These are phyloP conservation scores for Dionaea muscipula DNA, from an alignment of 179 eudicot genomes.

Conservation along the genomic window DNA sequence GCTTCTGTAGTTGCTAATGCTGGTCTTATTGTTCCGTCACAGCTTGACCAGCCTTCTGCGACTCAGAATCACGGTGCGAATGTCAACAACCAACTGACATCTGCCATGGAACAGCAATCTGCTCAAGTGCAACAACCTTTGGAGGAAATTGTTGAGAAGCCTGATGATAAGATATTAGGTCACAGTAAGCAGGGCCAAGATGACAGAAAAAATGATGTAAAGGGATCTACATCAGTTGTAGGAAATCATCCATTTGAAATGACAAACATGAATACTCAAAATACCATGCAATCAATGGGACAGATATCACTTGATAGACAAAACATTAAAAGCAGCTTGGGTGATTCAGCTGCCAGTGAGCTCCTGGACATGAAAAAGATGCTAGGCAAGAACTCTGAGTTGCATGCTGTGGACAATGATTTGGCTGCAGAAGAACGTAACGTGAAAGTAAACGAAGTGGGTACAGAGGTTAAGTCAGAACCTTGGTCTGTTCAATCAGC, in stretches of 20 bases:
- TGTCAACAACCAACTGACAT: slow-evolving; percentile 18
- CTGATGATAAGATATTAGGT: no score
- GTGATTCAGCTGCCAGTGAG: slow-evolving; percentile 16
- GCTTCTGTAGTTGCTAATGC: slow-evolving; percentile 33
- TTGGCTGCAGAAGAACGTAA: slow-evolving; percentile 19
- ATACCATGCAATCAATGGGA: slow-evolving; percentile 9
- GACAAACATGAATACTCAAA: slow-evolving; percentile 23
- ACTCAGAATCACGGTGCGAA: slow-evolving; percentile 32
- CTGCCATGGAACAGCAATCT: slow-evolving; percentile 23
- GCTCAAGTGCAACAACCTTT: slow-evolving; percentile 27
- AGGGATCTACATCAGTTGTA: slow-evolving; percentile 21
- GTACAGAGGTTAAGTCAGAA: slow-evolving; percentile 18
- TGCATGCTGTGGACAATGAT: slow-evolving; percentile 20
- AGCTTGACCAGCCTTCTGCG: slow-evolving; percentile 18
- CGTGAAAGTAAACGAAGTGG: slow-evolving; percentile 26
- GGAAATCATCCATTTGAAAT: slow-evolving; percentile 19
- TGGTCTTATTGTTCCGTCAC: slow-evolving; percentile 41
- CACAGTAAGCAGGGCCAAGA: no score
- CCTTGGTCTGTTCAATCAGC: no score
- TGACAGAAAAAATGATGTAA: slow-evolving; percentile 23
- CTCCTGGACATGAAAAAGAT: slow-evolving; percentile 15
- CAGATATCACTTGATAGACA: slow-evolving; percentile 20
- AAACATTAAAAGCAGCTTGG: no score
- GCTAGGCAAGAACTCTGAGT: slow-evolving; percentile 21
- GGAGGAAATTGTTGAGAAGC: slow-evolving; percentile 20